Base-by-base conservation (phyloP, 495 filamentous ascomycete species). In the Cenococcum geophilum region DNA sequence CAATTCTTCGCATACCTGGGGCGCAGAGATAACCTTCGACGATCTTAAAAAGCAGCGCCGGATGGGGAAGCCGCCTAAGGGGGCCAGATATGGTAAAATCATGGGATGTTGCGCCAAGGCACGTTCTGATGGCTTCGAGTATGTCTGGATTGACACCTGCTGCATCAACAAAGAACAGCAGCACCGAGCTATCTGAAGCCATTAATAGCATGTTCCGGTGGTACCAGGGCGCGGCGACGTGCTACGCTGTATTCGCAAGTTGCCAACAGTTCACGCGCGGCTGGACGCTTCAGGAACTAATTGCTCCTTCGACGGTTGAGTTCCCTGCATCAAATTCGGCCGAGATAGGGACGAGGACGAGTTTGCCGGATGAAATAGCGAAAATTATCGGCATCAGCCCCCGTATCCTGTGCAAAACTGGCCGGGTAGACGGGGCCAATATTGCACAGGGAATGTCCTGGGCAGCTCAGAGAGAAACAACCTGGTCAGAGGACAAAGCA, bases 121-220 rank as follows among this genome's bases (percentile, higher is more conserved):
- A 1, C 14, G 16, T 14, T 12, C 11, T 14, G 54, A 45, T 32
- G 54, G 54, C 6, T 57, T 23, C 16, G 54, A 57, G 16, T 57
- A 16, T 1, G 54, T 35, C 16, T 57, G 54, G 54, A 37, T 34
- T 18, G 54, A 57, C 16, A 57, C 54, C 32, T 57, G 54, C 54
- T 57, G 54, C 32, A 40, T 57, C 54, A 18, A 57, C 22, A 57
- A 57, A 37, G 43, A 2, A 5, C n/a, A 48, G 43, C 21, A 48
- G 43, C 21, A 9, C 43, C 25, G 20, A n/a, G 20, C 35, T 34
- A 8, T 57, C 20, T 40, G 20, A 37, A 37, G 22, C 20, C 11
- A 3, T 16, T 23, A 20, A 53, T 4, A 53, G 49, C 5, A 18
- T 20, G 22, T 14, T 14, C 16, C 12, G 16, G 49, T 27, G 22